phyloP scores from a whole-genome alignment of 768 basidiomycete species.

The Floccularia luteovirens region DNA sequence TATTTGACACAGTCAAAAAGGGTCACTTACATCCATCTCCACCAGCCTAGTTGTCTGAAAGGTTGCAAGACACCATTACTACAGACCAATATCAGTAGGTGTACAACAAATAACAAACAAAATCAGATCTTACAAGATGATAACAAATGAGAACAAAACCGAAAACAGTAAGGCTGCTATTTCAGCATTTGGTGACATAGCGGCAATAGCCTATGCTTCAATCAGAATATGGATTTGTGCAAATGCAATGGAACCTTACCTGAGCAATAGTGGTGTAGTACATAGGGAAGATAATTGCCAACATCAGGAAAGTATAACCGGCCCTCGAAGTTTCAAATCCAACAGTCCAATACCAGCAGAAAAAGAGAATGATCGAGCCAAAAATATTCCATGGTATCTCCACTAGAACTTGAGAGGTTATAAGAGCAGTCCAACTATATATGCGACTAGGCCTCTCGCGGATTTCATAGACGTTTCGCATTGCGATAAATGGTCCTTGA shows the following conservation, averaged over 20 bases:
- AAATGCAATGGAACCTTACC: conserved; percentile 15
- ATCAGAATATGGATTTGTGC: not conserved
- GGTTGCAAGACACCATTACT: conserved; percentile 66
- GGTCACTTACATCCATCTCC: conserved; percentile 47
- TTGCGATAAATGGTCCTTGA: conserved; percentile 50
- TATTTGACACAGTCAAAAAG: no score
- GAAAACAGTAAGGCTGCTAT: conserved; percentile 53
- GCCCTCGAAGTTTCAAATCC: conserved; percentile 46
- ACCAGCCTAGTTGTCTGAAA: conserved; percentile 53
- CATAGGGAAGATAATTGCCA: conserved; percentile 45
- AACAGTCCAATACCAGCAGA: conserved; percentile 69
- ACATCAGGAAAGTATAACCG: conserved; percentile 52
- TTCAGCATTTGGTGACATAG: conserved; percentile 52
- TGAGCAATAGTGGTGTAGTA: conserved; percentile 58
- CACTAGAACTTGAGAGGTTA: conserved; percentile 46
- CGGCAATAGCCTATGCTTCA: conserved; percentile 31
- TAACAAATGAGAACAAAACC: conserved; percentile 51
- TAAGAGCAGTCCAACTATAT: conserved; percentile 57
- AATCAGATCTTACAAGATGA: conserved; percentile 40
- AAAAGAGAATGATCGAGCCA: conserved; percentile 49
- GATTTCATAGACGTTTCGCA: conserved; percentile 57
- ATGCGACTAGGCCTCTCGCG: conserved; percentile 61
- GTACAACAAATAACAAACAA: not conserved
- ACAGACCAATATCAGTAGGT: conserved; percentile 1
- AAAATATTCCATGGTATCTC: conserved; percentile 59